Base-by-base conservation (phyloP, 768 basidiomycete species). In the Suillus subalutaceus region DNA sequence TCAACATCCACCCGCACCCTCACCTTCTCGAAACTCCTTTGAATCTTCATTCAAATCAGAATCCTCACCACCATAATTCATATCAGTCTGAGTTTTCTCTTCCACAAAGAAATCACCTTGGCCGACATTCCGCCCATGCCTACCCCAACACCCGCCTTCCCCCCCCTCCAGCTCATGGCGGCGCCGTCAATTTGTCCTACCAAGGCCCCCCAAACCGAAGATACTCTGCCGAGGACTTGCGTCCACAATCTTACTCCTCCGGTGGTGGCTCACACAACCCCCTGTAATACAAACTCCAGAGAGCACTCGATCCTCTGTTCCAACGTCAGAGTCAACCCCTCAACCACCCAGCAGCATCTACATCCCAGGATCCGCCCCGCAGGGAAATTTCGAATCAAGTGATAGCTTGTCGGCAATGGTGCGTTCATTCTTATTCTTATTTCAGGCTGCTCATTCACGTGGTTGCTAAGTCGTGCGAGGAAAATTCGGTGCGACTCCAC, bases 401-500 rank as follows among this genome's bases (percentile, higher is more conserved):
- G 78, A 91, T 93, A 79, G 91, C 92, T 69, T 93, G 92, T 82
- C 88, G 88, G 68, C 90, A 92, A 76, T 93, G 91, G 91, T 93
- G 75, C 73, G 89, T 81, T 69, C 67, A 66, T 59, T 76, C 80
- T 76, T 65, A 59, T 44, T 37, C 44, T 55, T 73, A 63, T 69
- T 70, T 71, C 71, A 70, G 72, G 67, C 8, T 38, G 63, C 69
- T 62, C 30, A 58, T 69, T 77, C 72, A 78, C 75, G 73, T 79
- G 68, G 58, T n/a, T 74, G 69, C 72, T 75, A 80, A 93, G 92
- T 78, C 92, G 92, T 70, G 85, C 87, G 68, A 86, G 92, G 76
- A 94, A 94, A 84, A 93, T 93, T 72, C 88, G 90, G 66, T 94
- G 92, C 81, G 92, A 93, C 77, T 93, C 92, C 65, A 90, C 87